A percentile compares a stretch with the other conserved stretches of the same genome.
Conservation (phyloP, 768 basidiomycete species). For the Coprinopsis sp. region DNA sequence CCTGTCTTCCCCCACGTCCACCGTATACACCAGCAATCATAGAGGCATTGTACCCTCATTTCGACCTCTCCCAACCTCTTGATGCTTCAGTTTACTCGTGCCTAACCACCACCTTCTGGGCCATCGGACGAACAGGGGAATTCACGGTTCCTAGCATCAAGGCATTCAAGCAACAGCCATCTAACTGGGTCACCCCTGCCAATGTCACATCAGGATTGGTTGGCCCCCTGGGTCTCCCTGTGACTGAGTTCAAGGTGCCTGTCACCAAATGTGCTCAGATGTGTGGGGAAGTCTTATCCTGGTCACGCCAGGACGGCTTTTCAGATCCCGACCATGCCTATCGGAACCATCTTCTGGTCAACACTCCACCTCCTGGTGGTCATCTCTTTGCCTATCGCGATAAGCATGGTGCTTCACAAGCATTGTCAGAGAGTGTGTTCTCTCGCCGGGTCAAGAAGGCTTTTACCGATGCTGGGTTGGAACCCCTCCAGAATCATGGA, state of each 20-base stretch:
- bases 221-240: neutral
- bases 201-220: conserved; percentile 10
- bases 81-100: conserved; percentile 24
- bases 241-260: conserved; percentile 8
- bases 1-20: conserved; percentile 6
- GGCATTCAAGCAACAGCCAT: conserved; percentile 17
- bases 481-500: conserved; percentile 20
- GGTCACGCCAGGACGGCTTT: conserved; percentile 13
- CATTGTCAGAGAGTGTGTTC: conserved; percentile 25
- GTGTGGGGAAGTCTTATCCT: neutral
- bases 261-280: neutral
- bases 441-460: conserved; percentile 13
- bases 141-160: conserved; percentile 17
- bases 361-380: conserved; percentile 13
- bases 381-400: conserved; percentile 11
- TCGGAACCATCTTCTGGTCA: conserved; percentile 19
- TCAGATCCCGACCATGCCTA: conserved; percentile 18
- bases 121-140: conserved; percentile 16
- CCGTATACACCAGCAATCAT: conserved; percentile 14
- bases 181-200: conserved; percentile 8
- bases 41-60: neutral
- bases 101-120: conserved; percentile 22
- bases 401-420: neutral
- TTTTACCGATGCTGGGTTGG: conserved; percentile 2
- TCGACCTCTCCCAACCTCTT: conserved; percentile 15